These are phyloP conservation scores for Raffaelea ambrosiae DNA, from an alignment of 2,329 filamentous ascomycete species.

Conservation along the genomic window DNA sequence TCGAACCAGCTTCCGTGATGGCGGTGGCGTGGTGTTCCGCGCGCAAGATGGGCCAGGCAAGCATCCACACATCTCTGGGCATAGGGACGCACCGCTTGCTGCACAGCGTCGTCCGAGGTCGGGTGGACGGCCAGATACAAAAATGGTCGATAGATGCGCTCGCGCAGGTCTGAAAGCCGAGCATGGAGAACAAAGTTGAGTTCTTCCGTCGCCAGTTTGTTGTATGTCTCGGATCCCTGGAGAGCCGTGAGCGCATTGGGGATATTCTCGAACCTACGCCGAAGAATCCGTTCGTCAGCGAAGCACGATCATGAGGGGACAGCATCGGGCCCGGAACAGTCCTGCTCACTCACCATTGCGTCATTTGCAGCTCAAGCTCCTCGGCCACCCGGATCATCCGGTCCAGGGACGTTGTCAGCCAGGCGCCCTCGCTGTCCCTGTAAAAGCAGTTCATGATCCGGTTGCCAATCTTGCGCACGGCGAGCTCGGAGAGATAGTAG, in stretches of 20 bases:
- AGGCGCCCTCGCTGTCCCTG: background rate
- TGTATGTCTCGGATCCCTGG: too few relatives aligned
- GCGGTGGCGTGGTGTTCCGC: slow-evolving; percentile 3
- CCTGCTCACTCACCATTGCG: background rate
- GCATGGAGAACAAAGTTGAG: background rate
- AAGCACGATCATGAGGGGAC: too few relatives aligned
- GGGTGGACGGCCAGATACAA: slow-evolving; percentile 1
- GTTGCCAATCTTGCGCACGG: slow-evolving; percentile 3
- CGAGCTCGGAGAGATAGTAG: slow-evolving; percentile 4
- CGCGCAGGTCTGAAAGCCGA: slow-evolving; percentile 1
- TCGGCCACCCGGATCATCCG: slow-evolving; percentile 3
- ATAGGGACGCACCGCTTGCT: background rate
- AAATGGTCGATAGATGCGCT: slow-evolving; percentile 4
- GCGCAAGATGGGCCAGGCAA: background rate
- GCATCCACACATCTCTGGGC: slow-evolving; percentile 1
- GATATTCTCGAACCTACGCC: too few relatives aligned
- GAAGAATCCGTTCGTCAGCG: too few relatives aligned
- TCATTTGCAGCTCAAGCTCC: slow-evolving; percentile 1
- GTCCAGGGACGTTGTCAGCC: background rate
- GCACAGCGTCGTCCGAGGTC: background rate
- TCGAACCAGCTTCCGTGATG: slow-evolving; percentile 4
- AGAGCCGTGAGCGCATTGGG: too few relatives aligned
- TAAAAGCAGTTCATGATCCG: slow-evolving; percentile 4
- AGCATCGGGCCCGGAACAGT: too few relatives aligned
- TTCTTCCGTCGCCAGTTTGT: too few relatives aligned